A percentile compares a stretch with the other conserved stretches of the same genome.
These are phyloP conservation scores for Aspergillus intermedius DNA, from an alignment of 2,329 filamentous ascomycete genomes.

Conservation along the genomic window DNA sequence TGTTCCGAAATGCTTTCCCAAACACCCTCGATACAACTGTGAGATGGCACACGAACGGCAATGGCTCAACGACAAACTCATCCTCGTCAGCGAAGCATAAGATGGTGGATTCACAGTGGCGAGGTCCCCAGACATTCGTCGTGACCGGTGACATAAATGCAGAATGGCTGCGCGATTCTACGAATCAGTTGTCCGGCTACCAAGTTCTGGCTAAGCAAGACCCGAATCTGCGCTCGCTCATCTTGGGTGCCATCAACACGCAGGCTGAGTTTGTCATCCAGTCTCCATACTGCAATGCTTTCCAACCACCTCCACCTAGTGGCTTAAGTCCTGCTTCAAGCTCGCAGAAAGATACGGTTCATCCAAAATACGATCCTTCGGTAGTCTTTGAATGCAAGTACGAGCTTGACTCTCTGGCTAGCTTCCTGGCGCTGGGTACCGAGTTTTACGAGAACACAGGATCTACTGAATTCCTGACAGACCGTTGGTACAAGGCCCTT, in stretches of 20 bases:
- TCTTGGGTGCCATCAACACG: constrained; percentile 91
- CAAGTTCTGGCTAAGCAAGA: constrained; percentile 79
- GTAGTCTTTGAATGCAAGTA: constrained; percentile 98
- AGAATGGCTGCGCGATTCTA: constrained; percentile 86
- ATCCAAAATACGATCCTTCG: constrained; percentile 75
- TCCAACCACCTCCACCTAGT: constrained; percentile 85
- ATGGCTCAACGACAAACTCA: constrained; percentile 42
- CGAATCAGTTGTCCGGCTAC: constrained; percentile 88
- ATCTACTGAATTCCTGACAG: constrained; percentile 70
- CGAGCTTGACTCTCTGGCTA: constrained; percentile 88
- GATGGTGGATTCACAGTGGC: constrained; percentile 60
- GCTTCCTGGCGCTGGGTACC: constrained; percentile 80
- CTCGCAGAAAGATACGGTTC: constrained; percentile 75
- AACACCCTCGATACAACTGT: constrained; percentile 87
- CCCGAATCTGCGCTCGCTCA: constrained; percentile 66
- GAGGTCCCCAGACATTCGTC: constrained; percentile 83
- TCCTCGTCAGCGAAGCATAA: constrained; percentile 28
- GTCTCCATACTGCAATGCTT: constrained; percentile 96
- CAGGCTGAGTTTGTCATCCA: constrained; percentile 92
- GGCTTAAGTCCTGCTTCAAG: constrained; percentile 65
- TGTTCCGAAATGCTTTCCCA: constrained; percentile 94
- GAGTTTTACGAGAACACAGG: constrained; percentile 76
- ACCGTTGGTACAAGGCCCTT: constrained; percentile 72
- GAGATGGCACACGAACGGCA: constrained; percentile 72
- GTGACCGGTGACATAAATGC: constrained; percentile 91